Evolutionary conservation across 2,329 filamentous ascomycete genomes (phyloP).

Genomic region (Sclerotinia spermophila): DNA sequence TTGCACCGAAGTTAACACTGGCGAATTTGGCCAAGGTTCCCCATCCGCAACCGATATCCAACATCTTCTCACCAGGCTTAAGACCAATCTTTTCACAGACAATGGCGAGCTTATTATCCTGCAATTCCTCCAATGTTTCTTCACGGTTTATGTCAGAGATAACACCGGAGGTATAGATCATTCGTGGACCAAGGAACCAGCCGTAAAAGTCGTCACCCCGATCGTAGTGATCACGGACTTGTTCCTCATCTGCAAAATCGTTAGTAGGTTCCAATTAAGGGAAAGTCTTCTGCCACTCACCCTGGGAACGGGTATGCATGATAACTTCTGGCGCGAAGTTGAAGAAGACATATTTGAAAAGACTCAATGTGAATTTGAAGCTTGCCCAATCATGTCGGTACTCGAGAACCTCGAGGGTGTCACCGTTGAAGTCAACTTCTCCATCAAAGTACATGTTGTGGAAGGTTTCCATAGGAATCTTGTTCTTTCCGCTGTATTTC

Average conservation of each 20-base stretch:
- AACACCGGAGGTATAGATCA: slow-evolving; percentile 97
- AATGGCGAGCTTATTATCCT: slow-evolving; percentile 94
- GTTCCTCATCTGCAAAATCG: slow-evolving; percentile 75
- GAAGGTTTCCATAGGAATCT: slow-evolving; percentile 89
- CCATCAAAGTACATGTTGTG: slow-evolving; percentile 97
- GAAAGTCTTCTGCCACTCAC: slow-evolving; percentile 42
- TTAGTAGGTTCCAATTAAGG: slow-evolving; percentile 31
- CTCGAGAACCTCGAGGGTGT: slow-evolving; percentile 83
- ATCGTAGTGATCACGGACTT: slow-evolving; percentile 97
- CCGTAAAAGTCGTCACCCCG: slow-evolving; percentile 97
- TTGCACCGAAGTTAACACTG: slow-evolving; percentile 82
- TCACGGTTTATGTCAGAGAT: slow-evolving; percentile 85
- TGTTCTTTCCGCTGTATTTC: slow-evolving; percentile 74
- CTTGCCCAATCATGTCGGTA: slow-evolving; percentile 96
- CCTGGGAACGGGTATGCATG: slow-evolving; percentile 87
- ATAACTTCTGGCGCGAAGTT: slow-evolving; percentile 87
- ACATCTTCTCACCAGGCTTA: slow-evolving; percentile 73
- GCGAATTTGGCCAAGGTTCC: slow-evolving; percentile 93
- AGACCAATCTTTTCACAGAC: slow-evolving; percentile 95
- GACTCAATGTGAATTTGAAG: slow-evolving; percentile 81
- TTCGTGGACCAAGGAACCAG: slow-evolving; percentile 97
- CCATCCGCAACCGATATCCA: slow-evolving; percentile 98
- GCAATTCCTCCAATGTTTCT: slow-evolving; percentile 88
- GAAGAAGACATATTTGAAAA: slow-evolving; percentile 86
- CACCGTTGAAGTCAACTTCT: slow-evolving; percentile 92